Conservation (phyloP, 768 basidiomycete species). For the Leccinum barrowsii region DNA sequence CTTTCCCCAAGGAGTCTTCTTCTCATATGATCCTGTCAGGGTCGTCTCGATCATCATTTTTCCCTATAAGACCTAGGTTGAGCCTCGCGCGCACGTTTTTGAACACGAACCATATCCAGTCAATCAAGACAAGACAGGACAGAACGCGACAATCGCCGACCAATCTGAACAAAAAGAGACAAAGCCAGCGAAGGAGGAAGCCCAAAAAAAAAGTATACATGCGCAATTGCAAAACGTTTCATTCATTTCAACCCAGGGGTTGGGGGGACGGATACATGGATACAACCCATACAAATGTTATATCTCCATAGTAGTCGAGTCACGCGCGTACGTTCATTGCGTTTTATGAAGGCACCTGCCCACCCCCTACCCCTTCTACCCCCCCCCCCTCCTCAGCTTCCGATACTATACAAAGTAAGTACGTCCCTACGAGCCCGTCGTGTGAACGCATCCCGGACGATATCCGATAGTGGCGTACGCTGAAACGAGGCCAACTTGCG, state of each 20-base stretch:
- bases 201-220: background rate
- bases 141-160: background rate
- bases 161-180: slow-evolving; percentile 15
- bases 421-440: slow-evolving; percentile 13
- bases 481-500: slow-evolving; percentile 7
- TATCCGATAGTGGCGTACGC: slow-evolving; percentile 13
- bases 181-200: background rate
- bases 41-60: slow-evolving; percentile 1
- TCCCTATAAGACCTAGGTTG: background rate
- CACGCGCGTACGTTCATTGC: slow-evolving; percentile 1
- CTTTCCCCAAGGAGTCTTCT: background rate
- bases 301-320: background rate
- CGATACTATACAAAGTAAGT: background rate
- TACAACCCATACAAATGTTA: background rate
- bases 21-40: slow-evolving; percentile 8
- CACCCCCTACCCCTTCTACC: background rate
- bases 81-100: background rate
- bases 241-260: background rate
- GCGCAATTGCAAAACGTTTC: background rate
- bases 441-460: slow-evolving; percentile 19
- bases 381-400: background rate
- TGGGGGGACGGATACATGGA: background rate
- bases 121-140: background rate
- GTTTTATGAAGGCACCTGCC: slow-evolving; percentile 17
- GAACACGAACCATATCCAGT: background rate